These are phyloP conservation scores for Piper longum DNA, from an alignment of 164 flowering plant species.

Conservation along the genomic window DNA sequence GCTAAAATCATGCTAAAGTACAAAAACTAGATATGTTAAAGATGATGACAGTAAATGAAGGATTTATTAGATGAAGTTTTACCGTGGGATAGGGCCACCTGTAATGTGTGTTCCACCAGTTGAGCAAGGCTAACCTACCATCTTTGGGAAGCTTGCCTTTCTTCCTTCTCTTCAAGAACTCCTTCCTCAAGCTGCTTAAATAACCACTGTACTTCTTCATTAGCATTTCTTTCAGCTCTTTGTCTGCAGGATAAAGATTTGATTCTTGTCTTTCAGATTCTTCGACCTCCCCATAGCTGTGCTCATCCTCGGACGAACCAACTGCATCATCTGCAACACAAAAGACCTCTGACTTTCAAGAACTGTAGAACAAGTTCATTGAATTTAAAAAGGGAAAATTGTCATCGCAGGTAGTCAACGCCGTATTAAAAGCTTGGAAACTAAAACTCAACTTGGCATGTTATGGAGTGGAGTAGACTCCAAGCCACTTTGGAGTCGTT, in stretches of 20 bases:
- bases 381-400: too few relatives aligned
- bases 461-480: too few relatives aligned
- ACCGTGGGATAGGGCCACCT: slow-evolving; percentile 84
- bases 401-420: too few relatives aligned
- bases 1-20: too few relatives aligned
- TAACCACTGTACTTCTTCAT: slow-evolving; percentile 52
- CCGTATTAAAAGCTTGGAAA: too few relatives aligned
- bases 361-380: not conserved
- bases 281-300: slow-evolving; percentile 31
- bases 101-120: slow-evolving; percentile 62
- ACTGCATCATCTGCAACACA: slow-evolving; percentile 20
- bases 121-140: slow-evolving; percentile 27
- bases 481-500: too few relatives aligned
- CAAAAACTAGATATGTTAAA: too few relatives aligned
- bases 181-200: slow-evolving; percentile 38
- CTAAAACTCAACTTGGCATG: too few relatives aligned
- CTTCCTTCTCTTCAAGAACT: slow-evolving; percentile 48
- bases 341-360: not conserved
- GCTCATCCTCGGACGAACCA: slow-evolving; percentile 42
- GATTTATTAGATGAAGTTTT: not conserved
- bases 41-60: too few relatives aligned
- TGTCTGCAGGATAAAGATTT: slow-evolving; percentile 9
- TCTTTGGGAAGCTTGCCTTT: slow-evolving; percentile 63
- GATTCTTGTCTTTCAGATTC: slow-evolving; percentile 22
- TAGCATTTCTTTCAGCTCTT: slow-evolving; percentile 43